Percentiles rank a stretch among this genome's conserved stretches.
Evolutionary conservation across 345 rosid genomes (phyloP).

Genomic region (Arabis alpina): DNA sequence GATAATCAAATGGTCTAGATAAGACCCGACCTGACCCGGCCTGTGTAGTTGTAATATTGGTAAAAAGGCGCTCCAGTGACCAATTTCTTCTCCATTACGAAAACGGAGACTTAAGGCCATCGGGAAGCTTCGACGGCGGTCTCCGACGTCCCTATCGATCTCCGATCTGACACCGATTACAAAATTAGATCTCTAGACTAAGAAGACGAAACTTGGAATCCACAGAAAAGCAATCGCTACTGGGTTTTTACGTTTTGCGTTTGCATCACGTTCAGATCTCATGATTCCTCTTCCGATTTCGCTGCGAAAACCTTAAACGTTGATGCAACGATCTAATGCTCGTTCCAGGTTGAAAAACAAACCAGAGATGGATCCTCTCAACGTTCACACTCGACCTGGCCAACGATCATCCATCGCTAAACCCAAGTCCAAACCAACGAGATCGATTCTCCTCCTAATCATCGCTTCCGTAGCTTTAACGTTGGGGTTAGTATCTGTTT

Average conservation of each 20-base stretch:
- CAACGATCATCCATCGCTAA: slow-evolving; percentile 45
- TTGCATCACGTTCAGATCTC: slow-evolving; percentile 27
- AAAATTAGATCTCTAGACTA: not conserved
- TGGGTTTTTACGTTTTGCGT: not conserved
- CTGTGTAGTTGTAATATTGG: not conserved
- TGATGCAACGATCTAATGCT: slow-evolving; percentile 87
- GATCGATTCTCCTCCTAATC: slow-evolving; percentile 36
- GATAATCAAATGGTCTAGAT: not conserved
- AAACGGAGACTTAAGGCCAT: slow-evolving; percentile 27
- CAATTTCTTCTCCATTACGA: slow-evolving; percentile 30
- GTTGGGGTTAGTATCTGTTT: slow-evolving; percentile 35
- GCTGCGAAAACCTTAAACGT: slow-evolving; percentile 34
- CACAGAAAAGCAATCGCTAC: not conserved
- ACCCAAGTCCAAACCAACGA: slow-evolving; percentile 39
- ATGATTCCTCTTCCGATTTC: slow-evolving; percentile 36
- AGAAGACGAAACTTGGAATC: slow-evolving; percentile 6
- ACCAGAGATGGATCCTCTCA: slow-evolving; percentile 59
- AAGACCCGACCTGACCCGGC: slow-evolving; percentile 9
- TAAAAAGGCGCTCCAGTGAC: slow-evolving; percentile 22
- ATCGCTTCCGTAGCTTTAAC: slow-evolving; percentile 37
- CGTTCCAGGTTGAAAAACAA: slow-evolving; percentile 51
- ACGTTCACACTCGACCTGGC: slow-evolving; percentile 54
- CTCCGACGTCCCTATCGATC: slow-evolving; percentile 26
- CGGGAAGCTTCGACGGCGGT: slow-evolving; percentile 26
- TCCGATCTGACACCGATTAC: slow-evolving; percentile 12